These are phyloP conservation scores for Arachnomyces sp. DNA, from an alignment of 2,329 filamentous ascomycete species.

Conservation along the genomic window DNA sequence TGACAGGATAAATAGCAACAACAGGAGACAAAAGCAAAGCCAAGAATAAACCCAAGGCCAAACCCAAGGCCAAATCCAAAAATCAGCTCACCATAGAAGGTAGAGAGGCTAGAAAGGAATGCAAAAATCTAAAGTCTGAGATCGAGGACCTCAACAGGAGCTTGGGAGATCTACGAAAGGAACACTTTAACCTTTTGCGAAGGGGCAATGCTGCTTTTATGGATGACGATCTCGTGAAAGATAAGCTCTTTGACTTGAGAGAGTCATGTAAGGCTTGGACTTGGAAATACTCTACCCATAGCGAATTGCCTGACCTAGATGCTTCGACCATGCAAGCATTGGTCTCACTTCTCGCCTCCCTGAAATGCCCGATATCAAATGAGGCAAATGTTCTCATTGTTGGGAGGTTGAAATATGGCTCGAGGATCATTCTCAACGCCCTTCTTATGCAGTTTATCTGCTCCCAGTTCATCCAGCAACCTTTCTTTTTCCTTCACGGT, in stretches of 20 bases:
- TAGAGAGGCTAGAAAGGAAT: not conserved
- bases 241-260: not conserved
- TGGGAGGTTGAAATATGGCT: not conserved
- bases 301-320: too few relatives aligned
- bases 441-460: conserved; percentile 5
- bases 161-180: too few relatives aligned
- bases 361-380: not conserved
- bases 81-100: not conserved
- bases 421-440: not conserved
- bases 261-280: conserved; percentile 1
- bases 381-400: not conserved
- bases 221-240: not conserved
- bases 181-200: too few relatives aligned
- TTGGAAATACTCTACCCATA: not conserved
- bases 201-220: not conserved
- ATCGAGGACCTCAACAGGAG: not conserved
- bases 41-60: too few relatives aligned
- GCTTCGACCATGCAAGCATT: too few relatives aligned
- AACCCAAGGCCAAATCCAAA: not conserved
- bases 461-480: not conserved
- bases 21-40: too few relatives aligned
- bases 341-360: too few relatives aligned
- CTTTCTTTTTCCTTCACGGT: conserved; percentile 1
- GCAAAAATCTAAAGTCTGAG: not conserved
- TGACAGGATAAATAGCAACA: too few relatives aligned